Conservation (phyloP, 2,329 filamentous ascomycete genomes). For the Ophiocordyceps camponoti-saundersi region DNA sequence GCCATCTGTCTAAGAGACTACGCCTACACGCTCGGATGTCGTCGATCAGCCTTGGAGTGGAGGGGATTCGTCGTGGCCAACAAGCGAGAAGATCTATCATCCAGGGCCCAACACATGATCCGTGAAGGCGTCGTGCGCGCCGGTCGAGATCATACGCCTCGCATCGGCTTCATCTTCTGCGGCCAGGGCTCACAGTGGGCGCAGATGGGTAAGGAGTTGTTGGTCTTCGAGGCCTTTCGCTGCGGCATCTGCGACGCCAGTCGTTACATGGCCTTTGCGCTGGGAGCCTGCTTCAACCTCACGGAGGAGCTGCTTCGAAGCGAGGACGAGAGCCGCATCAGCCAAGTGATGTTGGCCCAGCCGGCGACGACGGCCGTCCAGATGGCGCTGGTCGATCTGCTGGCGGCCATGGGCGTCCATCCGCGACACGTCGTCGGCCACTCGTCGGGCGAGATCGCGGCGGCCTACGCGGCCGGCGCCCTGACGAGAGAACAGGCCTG, state of each 20-base stretch:
- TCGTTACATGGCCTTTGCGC: slow-evolving; percentile 10
- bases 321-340: slow-evolving; percentile 10
- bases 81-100: slow-evolving; percentile 14
- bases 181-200: slow-evolving; percentile 26
- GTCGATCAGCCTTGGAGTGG: slow-evolving; percentile 27
- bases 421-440: slow-evolving; percentile 23
- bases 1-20: slow-evolving; percentile 18
- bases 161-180: slow-evolving; percentile 23
- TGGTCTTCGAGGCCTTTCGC: slow-evolving; percentile 24
- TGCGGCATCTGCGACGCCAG: slow-evolving; percentile 18
- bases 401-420: slow-evolving; percentile 14
- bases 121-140: slow-evolving; percentile 8
- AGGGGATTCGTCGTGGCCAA: slow-evolving; percentile 20
- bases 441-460: slow-evolving; percentile 29
- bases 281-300: slow-evolving; percentile 17
- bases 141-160: slow-evolving; percentile 10
- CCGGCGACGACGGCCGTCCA: slow-evolving; percentile 24
- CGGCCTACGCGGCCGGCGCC: slow-evolving; percentile 21
- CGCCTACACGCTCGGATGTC: slow-evolving; percentile 27
- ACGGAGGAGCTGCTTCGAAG: slow-evolving; percentile 17
- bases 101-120: slow-evolving; percentile 9
- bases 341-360: slow-evolving; percentile 19
- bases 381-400: slow-evolving; percentile 22
- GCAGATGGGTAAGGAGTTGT: slow-evolving; percentile 22
- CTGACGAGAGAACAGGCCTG: slow-evolving; percentile 20